These are phyloP conservation scores for Pinus taeda DNA, from an alignment of 75 land plant genomes.

Conservation along the genomic window DNA sequence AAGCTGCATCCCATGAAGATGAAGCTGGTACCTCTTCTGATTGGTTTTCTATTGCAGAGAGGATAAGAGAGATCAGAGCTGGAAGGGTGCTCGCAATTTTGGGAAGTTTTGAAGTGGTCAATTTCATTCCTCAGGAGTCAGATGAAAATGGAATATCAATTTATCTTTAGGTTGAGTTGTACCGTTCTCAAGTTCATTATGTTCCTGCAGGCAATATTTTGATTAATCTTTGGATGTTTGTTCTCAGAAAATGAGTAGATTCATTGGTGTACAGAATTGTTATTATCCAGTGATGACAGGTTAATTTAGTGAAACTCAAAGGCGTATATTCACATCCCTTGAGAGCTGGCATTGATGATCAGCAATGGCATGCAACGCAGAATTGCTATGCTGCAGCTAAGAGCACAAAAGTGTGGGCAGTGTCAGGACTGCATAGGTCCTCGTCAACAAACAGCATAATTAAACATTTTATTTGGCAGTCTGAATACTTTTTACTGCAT, in stretches of 20 bases:
- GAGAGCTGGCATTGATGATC: not conserved
- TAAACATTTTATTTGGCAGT: not conserved
- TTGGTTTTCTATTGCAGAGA: conserved; percentile 6
- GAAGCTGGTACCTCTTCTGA: not conserved
- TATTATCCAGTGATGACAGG: not conserved
- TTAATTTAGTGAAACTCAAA: not conserved
- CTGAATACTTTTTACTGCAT: not conserved
- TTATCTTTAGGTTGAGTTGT: not conserved
- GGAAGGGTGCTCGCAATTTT: conserved; percentile 9
- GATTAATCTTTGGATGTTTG: not conserved
- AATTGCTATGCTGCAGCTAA: not conserved
- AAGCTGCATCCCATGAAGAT: not conserved
- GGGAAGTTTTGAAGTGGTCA: not conserved
- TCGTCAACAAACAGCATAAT: not conserved
- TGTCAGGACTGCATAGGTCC: not conserved
- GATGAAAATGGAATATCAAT: not conserved
- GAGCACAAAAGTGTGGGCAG: not conserved
- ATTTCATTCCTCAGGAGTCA: conserved; percentile 1
- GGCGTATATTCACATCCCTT: not conserved
- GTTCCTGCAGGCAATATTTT: not conserved
- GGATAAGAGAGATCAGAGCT: conserved; percentile 7
- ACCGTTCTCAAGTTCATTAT: not conserved
- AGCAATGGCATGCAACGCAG: not conserved
- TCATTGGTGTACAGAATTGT: not conserved
- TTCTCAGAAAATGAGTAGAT: not conserved